A percentile compares a stretch with the other conserved stretches of the same genome.
Evolutionary conservation across 495 filamentous ascomycete genomes (phyloP).

Genomic region (Aspergillus affinis): DNA sequence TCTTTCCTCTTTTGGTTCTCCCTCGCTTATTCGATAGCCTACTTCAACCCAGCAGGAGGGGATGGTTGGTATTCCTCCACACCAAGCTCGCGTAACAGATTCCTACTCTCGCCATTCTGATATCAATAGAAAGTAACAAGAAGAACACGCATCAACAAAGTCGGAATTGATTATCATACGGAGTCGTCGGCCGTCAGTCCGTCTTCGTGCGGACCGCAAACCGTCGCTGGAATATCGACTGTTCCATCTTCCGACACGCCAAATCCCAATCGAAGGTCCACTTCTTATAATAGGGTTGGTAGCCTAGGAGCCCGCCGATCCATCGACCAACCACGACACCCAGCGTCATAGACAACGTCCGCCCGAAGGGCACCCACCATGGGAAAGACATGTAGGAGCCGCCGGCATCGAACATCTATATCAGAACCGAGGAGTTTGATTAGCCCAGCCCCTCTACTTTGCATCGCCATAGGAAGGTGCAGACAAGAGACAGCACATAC

Average conservation of each 20-base stretch:
- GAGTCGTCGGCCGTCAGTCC: not conserved
- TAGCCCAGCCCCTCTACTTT: not conserved
- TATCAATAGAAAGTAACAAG: too few relatives aligned
- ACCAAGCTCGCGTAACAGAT: too few relatives aligned
- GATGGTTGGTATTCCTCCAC: too few relatives aligned
- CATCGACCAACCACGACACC: not conserved
- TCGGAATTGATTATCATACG: too few relatives aligned
- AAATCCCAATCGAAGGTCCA: constrained; percentile 1
- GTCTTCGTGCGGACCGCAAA: not conserved
- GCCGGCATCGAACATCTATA: constrained; percentile 4
- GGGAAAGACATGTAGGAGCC: constrained; percentile 4
- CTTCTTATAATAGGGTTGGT: not conserved
- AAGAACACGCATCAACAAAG: too few relatives aligned
- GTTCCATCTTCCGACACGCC: not conserved
- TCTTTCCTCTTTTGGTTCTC: too few relatives aligned
- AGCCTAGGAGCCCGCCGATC: not conserved
- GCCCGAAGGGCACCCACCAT: not conserved
- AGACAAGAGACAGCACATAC: not conserved
- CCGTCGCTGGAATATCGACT: not conserved
- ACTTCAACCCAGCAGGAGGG: too few relatives aligned
- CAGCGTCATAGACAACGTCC: not conserved
- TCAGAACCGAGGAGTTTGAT: not conserved
- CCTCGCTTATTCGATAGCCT: too few relatives aligned
- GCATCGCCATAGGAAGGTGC: too few relatives aligned
- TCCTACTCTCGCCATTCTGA: too few relatives aligned